These are phyloP conservation scores for Bolboschoenoplectus hybrid DNA, from an alignment of 202 grass and related monocot species.

Conservation along the genomic window DNA sequence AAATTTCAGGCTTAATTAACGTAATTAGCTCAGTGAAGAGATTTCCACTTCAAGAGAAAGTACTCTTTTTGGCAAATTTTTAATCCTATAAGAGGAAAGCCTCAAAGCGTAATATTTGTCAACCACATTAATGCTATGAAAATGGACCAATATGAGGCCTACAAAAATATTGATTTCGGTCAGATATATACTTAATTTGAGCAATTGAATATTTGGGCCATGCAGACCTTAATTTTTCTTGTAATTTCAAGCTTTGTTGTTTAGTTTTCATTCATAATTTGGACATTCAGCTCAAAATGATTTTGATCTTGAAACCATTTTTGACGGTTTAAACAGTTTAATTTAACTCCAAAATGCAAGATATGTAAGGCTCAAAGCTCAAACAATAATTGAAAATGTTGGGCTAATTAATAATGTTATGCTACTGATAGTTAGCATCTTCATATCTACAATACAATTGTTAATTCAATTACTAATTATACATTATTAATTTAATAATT, in stretches of 20 bases:
- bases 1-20: neutral
- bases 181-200: neutral
- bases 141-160: neutral
- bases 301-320: neutral
- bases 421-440: neutral
- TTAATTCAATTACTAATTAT: no score
- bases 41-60: neutral
- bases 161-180: neutral
- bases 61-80: neutral
- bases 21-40: neutral
- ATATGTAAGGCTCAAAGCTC: neutral
- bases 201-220: neutral
- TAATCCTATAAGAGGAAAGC: neutral
- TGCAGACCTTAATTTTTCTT: neutral
- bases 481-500: no score
- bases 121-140: neutral
- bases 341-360: neutral
- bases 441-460: no score
- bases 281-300: constrained; percentile 12
- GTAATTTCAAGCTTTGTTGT: neutral
- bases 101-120: neutral
- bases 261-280: neutral
- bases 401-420: neutral
- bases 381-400: neutral
- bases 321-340: neutral